phyloP scores from a whole-genome alignment of 441 rosid species.

The Capsella rubella region DNA sequence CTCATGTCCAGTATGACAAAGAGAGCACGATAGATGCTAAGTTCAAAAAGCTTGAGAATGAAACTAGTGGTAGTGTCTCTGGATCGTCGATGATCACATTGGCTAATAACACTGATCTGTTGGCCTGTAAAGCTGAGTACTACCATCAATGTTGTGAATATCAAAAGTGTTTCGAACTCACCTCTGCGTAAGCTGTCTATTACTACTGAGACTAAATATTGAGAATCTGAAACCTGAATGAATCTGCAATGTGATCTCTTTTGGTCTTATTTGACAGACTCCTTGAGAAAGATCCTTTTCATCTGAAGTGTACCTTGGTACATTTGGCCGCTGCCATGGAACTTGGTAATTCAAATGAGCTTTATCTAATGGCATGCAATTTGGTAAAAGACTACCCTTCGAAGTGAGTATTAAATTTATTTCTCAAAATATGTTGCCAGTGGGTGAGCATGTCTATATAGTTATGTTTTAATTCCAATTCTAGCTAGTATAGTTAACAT shows the following conservation, averaged over 20 bases:
- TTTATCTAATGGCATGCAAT: slow-evolving; percentile 92
- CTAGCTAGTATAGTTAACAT: slow-evolving; percentile 18
- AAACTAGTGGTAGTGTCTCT: slow-evolving; percentile 58
- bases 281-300: slow-evolving; percentile 98
- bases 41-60: slow-evolving; percentile 82
- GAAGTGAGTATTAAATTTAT: slow-evolving; percentile 60
- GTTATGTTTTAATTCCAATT: slow-evolving; percentile 15
- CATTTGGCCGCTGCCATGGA: slow-evolving; percentile 96
- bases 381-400: slow-evolving; percentile 96
- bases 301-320: slow-evolving; percentile 81
- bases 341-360: slow-evolving; percentile 96
- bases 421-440: slow-evolving; percentile 24
- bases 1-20: slow-evolving; percentile 64
- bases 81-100: slow-evolving; percentile 65
- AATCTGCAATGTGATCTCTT: slow-evolving; percentile 24
- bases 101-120: slow-evolving; percentile 81
- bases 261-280: slow-evolving; percentile 54
- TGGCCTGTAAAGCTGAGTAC: slow-evolving; percentile 96
- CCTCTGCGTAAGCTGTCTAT: slow-evolving; percentile 69
- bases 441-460: slow-evolving; percentile 24
- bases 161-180: slow-evolving; percentile 88
- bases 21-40: slow-evolving; percentile 82
- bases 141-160: slow-evolving; percentile 94
- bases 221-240: slow-evolving; percentile 31
- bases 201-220: slow-evolving; percentile 23